Evolutionary conservation across 768 basidiomycete species (phyloP), one percentile per base, ranked within the genome.

Genomic region (Boletus pseudo-olivaceus): DNA sequence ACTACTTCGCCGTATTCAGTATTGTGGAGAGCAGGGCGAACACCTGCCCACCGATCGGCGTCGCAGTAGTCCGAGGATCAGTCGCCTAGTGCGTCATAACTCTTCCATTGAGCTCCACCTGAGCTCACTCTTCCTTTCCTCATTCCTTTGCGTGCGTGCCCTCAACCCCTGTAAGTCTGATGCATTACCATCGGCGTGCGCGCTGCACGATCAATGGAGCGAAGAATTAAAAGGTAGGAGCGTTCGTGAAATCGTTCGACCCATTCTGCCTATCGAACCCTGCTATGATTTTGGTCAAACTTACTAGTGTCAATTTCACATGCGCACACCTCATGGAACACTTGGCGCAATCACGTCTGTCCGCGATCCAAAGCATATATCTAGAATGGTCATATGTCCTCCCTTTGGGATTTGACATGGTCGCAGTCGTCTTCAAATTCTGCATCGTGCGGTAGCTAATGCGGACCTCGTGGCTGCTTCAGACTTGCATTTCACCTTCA

Each of bases 21-120:
- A 46, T 46, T 33, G 20, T 46, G 45, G 26, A 51, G 37, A 29
- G 30, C 20, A 27, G 39, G 27, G 5, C 8, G n/a, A 27, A 43
- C 44, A 15, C 20, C 44, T 43, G 3, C 34, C 15, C 34, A 54
- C 47, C 6, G 55, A 57, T 50, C 45, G 20, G 23, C 32, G 17
- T 48, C 15, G 17, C 27, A 8, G 40, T 49, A 11, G 26, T 35
- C 56, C 42, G 65, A 55, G 62, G 58, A 64, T 64, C 52, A 46
- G 27, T 47, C 12, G 4, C 48, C 20, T 27, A 27, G 53, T 53
- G 51, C 26, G 46, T 53, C 30, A 44, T 43, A 44, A 30, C 10
- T 17, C 11, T 9, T 50, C 19, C 34, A 27, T n/a, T 6, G 49
- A 37, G 14, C 30, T 39, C 54, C 51, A 41, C 55, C 34, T 53